Evolutionary conservation across 148 eudicot species (phyloP).

Genomic region (Tetragonia tetragonoides): DNA sequence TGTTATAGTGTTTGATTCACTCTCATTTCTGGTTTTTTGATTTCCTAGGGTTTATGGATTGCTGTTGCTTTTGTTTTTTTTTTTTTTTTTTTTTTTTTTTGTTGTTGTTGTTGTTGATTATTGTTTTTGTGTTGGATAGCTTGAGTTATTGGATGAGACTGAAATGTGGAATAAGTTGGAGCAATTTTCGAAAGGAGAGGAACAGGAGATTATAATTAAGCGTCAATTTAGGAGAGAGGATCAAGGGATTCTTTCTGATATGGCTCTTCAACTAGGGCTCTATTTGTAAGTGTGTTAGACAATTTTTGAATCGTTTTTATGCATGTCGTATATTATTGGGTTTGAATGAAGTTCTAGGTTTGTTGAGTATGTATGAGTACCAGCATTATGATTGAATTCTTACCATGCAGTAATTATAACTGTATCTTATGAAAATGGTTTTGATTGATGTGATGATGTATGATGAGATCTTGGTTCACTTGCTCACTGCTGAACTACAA

Average conservation of each 20-base stretch:
- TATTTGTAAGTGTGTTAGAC: slow-evolving; percentile 63
- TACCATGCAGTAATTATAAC: too few relatives aligned
- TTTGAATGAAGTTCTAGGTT: too few relatives aligned
- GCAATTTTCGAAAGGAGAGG: slow-evolving; percentile 59
- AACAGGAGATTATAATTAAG: slow-evolving; percentile 76
- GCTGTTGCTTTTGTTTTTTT: slow-evolving; percentile 1
- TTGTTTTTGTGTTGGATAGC: slow-evolving; percentile 32
- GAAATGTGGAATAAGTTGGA: slow-evolving; percentile 88
- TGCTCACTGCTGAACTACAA: too few relatives aligned
- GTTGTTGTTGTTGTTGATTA: not conserved
- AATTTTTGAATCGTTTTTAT: too few relatives aligned
- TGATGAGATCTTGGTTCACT: too few relatives aligned
- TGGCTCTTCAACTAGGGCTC: slow-evolving; percentile 77
- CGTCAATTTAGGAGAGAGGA: slow-evolving; percentile 67
- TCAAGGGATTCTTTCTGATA: slow-evolving; percentile 57
- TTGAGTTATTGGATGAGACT: slow-evolving; percentile 74
- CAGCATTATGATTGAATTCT: too few relatives aligned
- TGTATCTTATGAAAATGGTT: too few relatives aligned
- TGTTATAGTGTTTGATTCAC: too few relatives aligned
- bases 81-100: not conserved
- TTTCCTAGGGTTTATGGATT: slow-evolving; percentile 7
- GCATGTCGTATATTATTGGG: too few relatives aligned
- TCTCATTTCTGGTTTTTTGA: not conserved
- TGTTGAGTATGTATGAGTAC: too few relatives aligned
- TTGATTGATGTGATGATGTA: too few relatives aligned